Base-by-base conservation (phyloP, 106 monocot species). In the Apostasia shenzhenica region DNA sequence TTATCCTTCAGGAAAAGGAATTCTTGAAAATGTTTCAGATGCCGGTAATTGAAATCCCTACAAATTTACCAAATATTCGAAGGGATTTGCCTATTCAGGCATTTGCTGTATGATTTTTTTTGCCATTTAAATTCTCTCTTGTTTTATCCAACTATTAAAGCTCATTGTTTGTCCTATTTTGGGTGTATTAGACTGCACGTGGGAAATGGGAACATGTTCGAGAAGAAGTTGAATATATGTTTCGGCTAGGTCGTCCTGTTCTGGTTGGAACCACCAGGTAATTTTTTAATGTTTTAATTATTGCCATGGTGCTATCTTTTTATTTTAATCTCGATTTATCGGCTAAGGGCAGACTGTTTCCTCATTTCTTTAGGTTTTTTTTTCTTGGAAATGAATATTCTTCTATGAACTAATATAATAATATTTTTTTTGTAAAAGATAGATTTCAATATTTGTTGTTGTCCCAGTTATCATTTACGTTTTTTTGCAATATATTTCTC, bases 211-310 rank as follows among this genome's bases (percentile, higher is more conserved):
- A 93, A 64, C 78, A 87, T 81, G 92, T 85, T 49, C 79, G 87
- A 74, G 82, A 83, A 72, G 97, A 99, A 82, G 85, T 99, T 74
- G 87, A 92, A 70, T 70, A 48, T 12, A 99, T 99, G 97, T 99
- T 85, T 80, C 79, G 55, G 51, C 67, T 85, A 61, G 97, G 97
- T 41, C 86, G 92, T 55, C 97, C 97, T 65, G 97, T 99, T 71
- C 82, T 99, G 80, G 97, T 99, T 78, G 97, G 97, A 66, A 99
- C 90, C 1, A 99, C 92, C 70, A 99, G 97, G 97, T 93, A 79
- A 79, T n/a, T 7, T 48, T 60, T 72, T 52, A 56, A 39, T 8
- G 8, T 51, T 51, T 51, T 51, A 52, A 52, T 52, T 52, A 52
- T 52, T 8, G 52, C 9, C 4, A 1, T 8, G 52, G 52, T 52